Percentiles rank a stretch among this genome's conserved stretches.
These are phyloP conservation scores for Suillus variegatus DNA, from an alignment of 768 basidiomycete genomes.

Conservation along the genomic window DNA sequence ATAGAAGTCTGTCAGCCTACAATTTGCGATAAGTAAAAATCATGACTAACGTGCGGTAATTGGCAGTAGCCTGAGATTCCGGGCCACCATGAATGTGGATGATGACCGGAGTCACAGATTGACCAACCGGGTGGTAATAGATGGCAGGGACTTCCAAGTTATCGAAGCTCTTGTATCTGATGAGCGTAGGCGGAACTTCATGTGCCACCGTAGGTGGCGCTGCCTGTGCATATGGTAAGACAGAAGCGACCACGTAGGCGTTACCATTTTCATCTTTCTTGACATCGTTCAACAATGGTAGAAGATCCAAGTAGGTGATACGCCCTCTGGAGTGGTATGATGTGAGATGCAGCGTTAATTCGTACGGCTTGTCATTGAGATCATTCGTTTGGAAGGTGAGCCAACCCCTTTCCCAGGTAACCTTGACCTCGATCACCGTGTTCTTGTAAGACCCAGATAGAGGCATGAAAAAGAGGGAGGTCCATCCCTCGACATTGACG, in stretches of 20 bases:
- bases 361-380: constrained; percentile 33
- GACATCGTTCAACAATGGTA: constrained; percentile 19
- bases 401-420: constrained; percentile 33
- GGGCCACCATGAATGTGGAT: constrained; percentile 45
- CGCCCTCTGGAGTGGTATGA: constrained; percentile 32
- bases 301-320: constrained; percentile 32
- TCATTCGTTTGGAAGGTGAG: constrained; percentile 33
- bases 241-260: constrained; percentile 28
- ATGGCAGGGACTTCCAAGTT: constrained; percentile 41
- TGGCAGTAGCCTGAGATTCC: constrained; percentile 35
- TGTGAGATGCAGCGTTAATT: constrained; percentile 33
- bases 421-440: constrained; percentile 33
- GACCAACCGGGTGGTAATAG: constrained; percentile 41
- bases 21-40: neutral
- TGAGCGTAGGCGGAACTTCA: constrained; percentile 33
- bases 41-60: constrained; percentile 31
- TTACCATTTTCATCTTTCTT: constrained; percentile 23
- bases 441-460: constrained; percentile 30
- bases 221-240: constrained; percentile 37
- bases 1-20: neutral
- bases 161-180: constrained; percentile 44
- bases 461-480: constrained; percentile 29
- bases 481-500: constrained; percentile 43
- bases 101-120: constrained; percentile 32
- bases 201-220: constrained; percentile 26